Evolutionary conservation across 768 basidiomycete species (phyloP), one percentile per base, ranked within the genome.

Genomic region (Tephrocybe rancida): DNA sequence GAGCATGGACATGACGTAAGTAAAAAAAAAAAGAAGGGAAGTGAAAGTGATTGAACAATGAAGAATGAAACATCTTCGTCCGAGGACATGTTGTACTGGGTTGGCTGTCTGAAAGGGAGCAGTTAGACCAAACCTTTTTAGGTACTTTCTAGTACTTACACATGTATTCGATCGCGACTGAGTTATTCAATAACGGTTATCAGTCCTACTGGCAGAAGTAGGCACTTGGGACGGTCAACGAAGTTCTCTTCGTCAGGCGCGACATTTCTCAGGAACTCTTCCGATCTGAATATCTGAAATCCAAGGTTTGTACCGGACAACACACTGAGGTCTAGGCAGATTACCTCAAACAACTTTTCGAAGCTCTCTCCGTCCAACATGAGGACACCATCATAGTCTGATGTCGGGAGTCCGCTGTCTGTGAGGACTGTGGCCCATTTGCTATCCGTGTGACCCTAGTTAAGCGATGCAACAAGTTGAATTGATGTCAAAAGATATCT

Each of bases 321-420:
- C 4, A 4, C 18, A 16, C 5, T 9, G 16, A 25, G 22, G 7
- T 18, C 25, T 10, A 6, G 18, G 18, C 16, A 10, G 22, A 10
- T 7, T 42, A 70, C 69, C 46, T 59, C 65, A 18, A 65, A 59
- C 27, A 75, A 57, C 46, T 67, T 67, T 13, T 66, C 68, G 51
- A 65, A 67, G 16, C 63, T 68, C 44, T 70, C 63, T 8, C 69
- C 72, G 22, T 73, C 70, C 21, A 73, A 62, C 9, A 67, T 50
- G 32, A 59, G 61, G 37, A 69, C 43, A 5, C 71, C 73, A 51
- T 68, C 67, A 55, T 58, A 70, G 0, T 61, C 59, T n/a, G 63
- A 25, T 24, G 52, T 43, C 0, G 51, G 22, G 10, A 67, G 46
- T 11, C 68, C 66, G 5, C 13, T 42, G n/a, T 54, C 10, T 25